Conservation (phyloP, 352 stramenopile species). For the Plasmopara halstedii region DNA sequence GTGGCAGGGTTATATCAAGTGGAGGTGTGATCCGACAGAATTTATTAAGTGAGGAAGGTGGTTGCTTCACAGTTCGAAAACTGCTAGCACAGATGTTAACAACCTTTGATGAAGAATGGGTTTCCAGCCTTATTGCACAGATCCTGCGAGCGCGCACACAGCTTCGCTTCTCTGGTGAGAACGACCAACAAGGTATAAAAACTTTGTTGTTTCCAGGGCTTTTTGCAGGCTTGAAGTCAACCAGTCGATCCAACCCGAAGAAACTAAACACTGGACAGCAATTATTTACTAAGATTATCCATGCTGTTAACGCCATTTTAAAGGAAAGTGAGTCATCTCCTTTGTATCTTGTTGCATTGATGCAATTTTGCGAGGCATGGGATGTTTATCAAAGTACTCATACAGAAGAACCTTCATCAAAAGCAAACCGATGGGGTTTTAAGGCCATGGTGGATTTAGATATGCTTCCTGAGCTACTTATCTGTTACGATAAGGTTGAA, state of each 20-base stretch:
- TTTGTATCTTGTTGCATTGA: slow-evolving; percentile 24
- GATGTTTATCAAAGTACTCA: slow-evolving; percentile 27
- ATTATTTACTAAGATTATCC: slow-evolving; percentile 17
- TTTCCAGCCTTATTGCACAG: slow-evolving; percentile 11
- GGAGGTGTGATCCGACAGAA: slow-evolving; percentile 5
- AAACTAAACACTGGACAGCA: slow-evolving; percentile 15
- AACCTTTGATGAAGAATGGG: slow-evolving; percentile 18
- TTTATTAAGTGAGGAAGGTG: slow-evolving; percentile 14
- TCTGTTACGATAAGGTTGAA: slow-evolving; percentile 17
- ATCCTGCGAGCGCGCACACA: slow-evolving; percentile 16
- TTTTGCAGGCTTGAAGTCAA: slow-evolving; percentile 18
- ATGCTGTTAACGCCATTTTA: slow-evolving; percentile 11
- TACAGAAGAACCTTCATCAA: slow-evolving; percentile 14
- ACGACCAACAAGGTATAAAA: slow-evolving; percentile 16
- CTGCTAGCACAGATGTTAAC: slow-evolving; percentile 19
- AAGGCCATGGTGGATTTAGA: slow-evolving; percentile 24
- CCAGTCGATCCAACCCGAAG: not conserved
- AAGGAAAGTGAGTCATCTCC: slow-evolving; percentile 15
- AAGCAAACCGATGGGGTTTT: slow-evolving; percentile 22
- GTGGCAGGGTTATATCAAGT: slow-evolving; percentile 34
- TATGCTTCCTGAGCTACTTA: slow-evolving; percentile 27
- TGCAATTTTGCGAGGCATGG: slow-evolving; percentile 29
- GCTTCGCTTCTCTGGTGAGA: slow-evolving; percentile 1
- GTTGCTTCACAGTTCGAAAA: slow-evolving; percentile 15
- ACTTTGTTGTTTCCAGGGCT: slow-evolving; percentile 33